Evolutionary conservation across 129 eudicot species (phyloP).

Genomic region (Centella asiatica): DNA sequence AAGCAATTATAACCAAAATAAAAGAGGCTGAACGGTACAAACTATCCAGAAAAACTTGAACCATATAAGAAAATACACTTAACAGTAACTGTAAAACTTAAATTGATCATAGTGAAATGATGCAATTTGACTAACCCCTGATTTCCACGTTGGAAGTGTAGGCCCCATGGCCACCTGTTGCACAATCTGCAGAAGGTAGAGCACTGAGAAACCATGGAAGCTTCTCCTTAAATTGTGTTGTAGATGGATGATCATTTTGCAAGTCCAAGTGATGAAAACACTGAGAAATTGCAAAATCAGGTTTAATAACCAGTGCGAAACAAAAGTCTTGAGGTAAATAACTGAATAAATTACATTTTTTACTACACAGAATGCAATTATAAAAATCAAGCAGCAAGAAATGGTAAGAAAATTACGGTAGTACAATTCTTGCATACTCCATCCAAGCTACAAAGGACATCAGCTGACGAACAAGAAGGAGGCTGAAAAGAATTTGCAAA

Average conservation of each 20-base stretch:
- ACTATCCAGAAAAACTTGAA: too few relatives aligned
- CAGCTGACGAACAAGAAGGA: constrained; percentile 41
- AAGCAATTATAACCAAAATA: too few relatives aligned
- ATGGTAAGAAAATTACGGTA: constrained; percentile 32
- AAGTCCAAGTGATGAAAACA: constrained; percentile 58
- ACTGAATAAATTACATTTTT: too few relatives aligned
- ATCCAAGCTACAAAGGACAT: constrained; percentile 27
- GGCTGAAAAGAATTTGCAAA: constrained; percentile 30
- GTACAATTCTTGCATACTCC: constrained; percentile 37
- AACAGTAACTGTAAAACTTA: neutral
- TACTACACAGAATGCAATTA: too few relatives aligned
- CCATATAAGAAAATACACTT: too few relatives aligned
- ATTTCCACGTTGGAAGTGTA: constrained; percentile 53
- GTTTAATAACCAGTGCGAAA: constrained; percentile 10
- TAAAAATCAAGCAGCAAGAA: too few relatives aligned
- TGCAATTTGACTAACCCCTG: constrained; percentile 25
- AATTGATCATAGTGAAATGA: neutral
- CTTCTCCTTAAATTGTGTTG: constrained; percentile 50
- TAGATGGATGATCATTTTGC: constrained; percentile 50
- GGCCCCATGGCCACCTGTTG: constrained; percentile 77
- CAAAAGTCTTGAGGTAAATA: too few relatives aligned
- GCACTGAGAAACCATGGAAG: constrained; percentile 72
- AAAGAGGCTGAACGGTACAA: too few relatives aligned
- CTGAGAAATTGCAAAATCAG: constrained; percentile 31
- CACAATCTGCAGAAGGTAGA: constrained; percentile 63